A percentile compares a stretch with the other conserved stretches of the same genome.
These are phyloP conservation scores for Simmondsia chinensis DNA, from an alignment of 148 eudicot species.

Conservation along the genomic window DNA sequence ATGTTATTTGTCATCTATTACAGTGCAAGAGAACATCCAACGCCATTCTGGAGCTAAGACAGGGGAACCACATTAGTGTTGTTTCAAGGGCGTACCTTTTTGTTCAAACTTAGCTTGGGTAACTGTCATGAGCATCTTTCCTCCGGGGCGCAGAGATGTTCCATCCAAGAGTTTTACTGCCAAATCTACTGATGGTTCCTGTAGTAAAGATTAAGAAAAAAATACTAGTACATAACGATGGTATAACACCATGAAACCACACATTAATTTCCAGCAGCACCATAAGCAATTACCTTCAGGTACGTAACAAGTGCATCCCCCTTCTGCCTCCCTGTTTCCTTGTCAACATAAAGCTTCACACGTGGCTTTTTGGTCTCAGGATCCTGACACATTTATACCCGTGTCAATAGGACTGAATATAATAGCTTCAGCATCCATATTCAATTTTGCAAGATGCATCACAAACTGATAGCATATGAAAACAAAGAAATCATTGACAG, in stretches of 20 bases:
- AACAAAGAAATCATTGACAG: too few species aligned
- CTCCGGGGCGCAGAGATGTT: constrained; percentile 75
- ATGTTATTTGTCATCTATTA: too few species aligned
- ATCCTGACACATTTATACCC: constrained; percentile 35
- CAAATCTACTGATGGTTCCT: constrained; percentile 96
- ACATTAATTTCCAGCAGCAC: too few species aligned
- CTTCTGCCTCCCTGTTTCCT: constrained; percentile 80
- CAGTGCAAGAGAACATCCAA: neutral
- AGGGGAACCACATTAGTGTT: too few species aligned
- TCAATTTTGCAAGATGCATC: too few species aligned
- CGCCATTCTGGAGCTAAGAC: neutral
- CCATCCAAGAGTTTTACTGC: constrained; percentile 89
- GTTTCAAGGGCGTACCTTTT: too few species aligned
- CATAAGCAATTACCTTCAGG: constrained; percentile 53
- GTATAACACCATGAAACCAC: too few species aligned
- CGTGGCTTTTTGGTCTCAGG: constrained; percentile 95
- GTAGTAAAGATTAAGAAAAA: constrained; percentile 6
- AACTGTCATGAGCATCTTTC: constrained; percentile 67
- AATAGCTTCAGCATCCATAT: neutral
- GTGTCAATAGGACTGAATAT: neutral
- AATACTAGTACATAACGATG: constrained; percentile 1
- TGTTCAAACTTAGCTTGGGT: constrained; percentile 89
- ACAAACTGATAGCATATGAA: too few species aligned
- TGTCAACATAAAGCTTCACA: constrained; percentile 86
- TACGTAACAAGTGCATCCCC: constrained; percentile 96